Evolutionary conservation across 2,329 filamentous ascomycete species (phyloP), one percentile per base, ranked within the genome.

Genomic region (Penicillium sp.): DNA sequence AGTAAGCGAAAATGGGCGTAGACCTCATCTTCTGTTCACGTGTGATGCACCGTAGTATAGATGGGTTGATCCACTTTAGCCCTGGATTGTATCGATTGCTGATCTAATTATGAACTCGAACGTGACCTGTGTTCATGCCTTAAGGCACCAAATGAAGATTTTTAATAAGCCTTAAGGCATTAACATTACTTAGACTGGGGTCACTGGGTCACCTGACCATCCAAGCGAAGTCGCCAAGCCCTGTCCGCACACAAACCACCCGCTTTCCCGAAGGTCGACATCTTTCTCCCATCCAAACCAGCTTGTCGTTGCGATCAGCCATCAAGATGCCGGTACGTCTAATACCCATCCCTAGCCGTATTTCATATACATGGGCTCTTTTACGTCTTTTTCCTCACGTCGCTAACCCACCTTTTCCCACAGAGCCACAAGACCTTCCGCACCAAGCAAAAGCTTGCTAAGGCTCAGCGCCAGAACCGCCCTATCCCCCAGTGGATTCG

Each of bases 401-500:
- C 24, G 57, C 59, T 64, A 59, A 64, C 48, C 49, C 52, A 16
- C 47, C 57, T 58, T 52, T 53, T 56, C 62, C 58, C 61, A 78
- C 80, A 98, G 93, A 93, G 90, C 89, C 92, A 99, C 86, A 99
- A 99, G 90, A 91, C 93, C 80, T 99, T 99, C 92, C 90, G 93
- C 81, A 97, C 93, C 84, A 99, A 99, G 93, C 90, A 96, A 84
- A 99, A 99, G 95, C 92, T 99, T 85, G 95, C 95, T 79, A 97
- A 93, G 87, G 95, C 95, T 80, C 93, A 98, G 87, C 98, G 96
- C 89, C 93, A 98, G 87, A 99, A 99, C 90, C 90, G 95, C 80
- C 95, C 95, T 74, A 97, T 99, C 80, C 95, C 95, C 70, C 95
- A 99, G 87, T 99, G 95, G 95, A 98, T 99, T 80, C 90, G 95